Percentiles rank a stretch among this genome's conserved stretches.
Conservation (phyloP, 2,329 filamentous ascomycete species). For the Ophiostoma montium region DNA sequence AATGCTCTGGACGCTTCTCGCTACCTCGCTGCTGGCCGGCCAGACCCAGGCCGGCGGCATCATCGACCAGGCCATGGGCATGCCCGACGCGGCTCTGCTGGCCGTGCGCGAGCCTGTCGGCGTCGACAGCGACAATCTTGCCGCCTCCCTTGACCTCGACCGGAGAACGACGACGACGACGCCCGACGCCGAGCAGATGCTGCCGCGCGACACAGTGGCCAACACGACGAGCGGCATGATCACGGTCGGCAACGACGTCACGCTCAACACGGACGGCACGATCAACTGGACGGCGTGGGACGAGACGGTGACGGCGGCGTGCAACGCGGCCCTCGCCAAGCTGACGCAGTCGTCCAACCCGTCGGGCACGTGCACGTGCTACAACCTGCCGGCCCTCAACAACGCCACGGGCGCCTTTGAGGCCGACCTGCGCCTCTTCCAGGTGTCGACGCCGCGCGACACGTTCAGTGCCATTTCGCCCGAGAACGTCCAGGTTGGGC, state of each 20-base stretch:
- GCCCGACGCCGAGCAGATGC: conserved; percentile 11
- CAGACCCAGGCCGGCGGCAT: conserved; percentile 21
- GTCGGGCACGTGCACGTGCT: conserved; percentile 44
- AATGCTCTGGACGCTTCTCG: conserved; percentile 24
- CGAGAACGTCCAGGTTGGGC: conserved; percentile 37
- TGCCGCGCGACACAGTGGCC: conserved; percentile 8
- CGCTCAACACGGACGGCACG: conserved; percentile 27
- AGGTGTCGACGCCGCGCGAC: conserved; percentile 45
- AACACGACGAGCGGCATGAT: conserved; percentile 1
- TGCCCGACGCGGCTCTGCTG: conserved; percentile 11
- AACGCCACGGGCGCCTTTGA: not conserved
- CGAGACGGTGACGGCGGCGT: conserved; percentile 40
- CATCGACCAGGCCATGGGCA: conserved; percentile 16
- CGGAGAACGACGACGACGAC: conserved; percentile 13
- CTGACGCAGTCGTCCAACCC: conserved; percentile 53
- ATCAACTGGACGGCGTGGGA: conserved; percentile 45
- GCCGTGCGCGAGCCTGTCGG: conserved; percentile 10
- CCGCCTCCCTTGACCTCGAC: conserved; percentile 15
- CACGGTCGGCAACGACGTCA: conserved; percentile 15
- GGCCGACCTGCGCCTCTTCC: not conserved
- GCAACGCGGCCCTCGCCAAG: conserved; percentile 37
- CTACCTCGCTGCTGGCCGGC: conserved; percentile 23
- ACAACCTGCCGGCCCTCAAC: conserved; percentile 6
- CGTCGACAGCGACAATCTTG: not conserved
- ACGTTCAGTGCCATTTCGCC: conserved; percentile 37